Evolutionary conservation across 2,329 filamentous ascomycete genomes (phyloP), one percentile per base, ranked within the genome.

Genomic region (Aureobasidium melanogenum): DNA sequence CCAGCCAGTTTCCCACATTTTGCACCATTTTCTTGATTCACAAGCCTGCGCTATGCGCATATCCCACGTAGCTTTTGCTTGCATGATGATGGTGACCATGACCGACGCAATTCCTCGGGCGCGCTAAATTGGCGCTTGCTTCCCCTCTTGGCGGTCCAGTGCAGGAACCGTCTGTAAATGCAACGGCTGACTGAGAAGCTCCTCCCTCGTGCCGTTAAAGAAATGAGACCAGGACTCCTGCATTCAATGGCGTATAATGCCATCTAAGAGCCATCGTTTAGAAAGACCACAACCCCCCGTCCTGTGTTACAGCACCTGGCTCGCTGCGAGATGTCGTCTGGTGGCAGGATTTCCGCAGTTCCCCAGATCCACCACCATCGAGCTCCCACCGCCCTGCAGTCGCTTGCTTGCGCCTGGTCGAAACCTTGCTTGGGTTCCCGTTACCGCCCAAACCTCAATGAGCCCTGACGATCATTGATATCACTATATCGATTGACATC

Each of bases 381-480:
- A 24, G 41, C 44, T 50, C 14, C 44, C 30, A 34, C 30, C 44
- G 19, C 56, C 56, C 56, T 59, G 32, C 55, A 48, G 44, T 30
- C 44, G 26, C 36, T 48, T 34, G 28, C 30, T 59, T 22, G 17
- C 24, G 22, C 24, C 17, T 32, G 17, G 50, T 24, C 34, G 10
- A 50, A 59, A 48, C 44, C 44, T 59, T 59, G 56, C 39, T 30
- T 32, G 15, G n/a, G 15, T 59, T 41, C 17, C 22, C 24, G 26
- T 44, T 47, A 28, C 44, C 24, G 34, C 32, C 51, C 51, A 32
- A 55, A 51, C 50, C 39, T 17, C 30, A 56, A n/a, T 44, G 9
- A 32, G 56, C 56, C 56, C 56, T 59, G 56, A 39, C 56, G 44
- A 59, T 59, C 44, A 10, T 39, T 50, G 54, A 57, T 50, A 59